These are phyloP conservation scores for Westerdykella ornata DNA, from an alignment of 2,329 filamentous ascomycete genomes.

Conservation along the genomic window DNA sequence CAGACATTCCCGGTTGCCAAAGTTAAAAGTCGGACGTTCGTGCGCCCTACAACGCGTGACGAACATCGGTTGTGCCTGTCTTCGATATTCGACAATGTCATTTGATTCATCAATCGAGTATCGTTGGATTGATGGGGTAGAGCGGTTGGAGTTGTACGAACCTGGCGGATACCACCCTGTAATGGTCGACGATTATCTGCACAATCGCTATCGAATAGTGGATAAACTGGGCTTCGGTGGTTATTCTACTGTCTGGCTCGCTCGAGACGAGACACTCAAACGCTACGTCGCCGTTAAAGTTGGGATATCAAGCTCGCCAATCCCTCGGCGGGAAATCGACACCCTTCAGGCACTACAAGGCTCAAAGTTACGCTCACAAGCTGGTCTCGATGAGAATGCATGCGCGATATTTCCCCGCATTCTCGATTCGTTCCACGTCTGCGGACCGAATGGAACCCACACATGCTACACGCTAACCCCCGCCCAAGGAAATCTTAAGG, in stretches of 20 bases:
- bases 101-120: slow-evolving; percentile 7
- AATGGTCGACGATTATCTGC: slow-evolving; percentile 13
- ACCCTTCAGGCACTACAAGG: slow-evolving; percentile 5
- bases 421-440: slow-evolving; percentile 6
- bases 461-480: slow-evolving; percentile 7
- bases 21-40: slow-evolving; percentile 1
- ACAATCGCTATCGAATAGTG: slow-evolving; percentile 14
- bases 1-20: slow-evolving; percentile 2
- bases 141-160: slow-evolving; percentile 10
- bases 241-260: slow-evolving; percentile 18
- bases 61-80: slow-evolving; percentile 1
- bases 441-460: slow-evolving; percentile 9
- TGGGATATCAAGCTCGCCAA: slow-evolving; percentile 5
- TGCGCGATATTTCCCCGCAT: slow-evolving; percentile 1
- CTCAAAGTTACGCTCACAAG: neutral
- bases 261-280: slow-evolving; percentile 8
- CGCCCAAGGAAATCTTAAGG: slow-evolving; percentile 8
- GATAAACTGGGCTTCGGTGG: slow-evolving; percentile 17
- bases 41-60: slow-evolving; percentile 4
- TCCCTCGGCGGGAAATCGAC: slow-evolving; percentile 7
- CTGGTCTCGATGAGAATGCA: slow-evolving; percentile 1
- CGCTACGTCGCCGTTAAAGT: slow-evolving; percentile 11
- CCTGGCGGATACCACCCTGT: slow-evolving; percentile 14
- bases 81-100: slow-evolving; percentile 7
- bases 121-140: slow-evolving; percentile 9